These are phyloP conservation scores for Gossypium mustelinum DNA, from an alignment of 345 rosid species.

Conservation along the genomic window DNA sequence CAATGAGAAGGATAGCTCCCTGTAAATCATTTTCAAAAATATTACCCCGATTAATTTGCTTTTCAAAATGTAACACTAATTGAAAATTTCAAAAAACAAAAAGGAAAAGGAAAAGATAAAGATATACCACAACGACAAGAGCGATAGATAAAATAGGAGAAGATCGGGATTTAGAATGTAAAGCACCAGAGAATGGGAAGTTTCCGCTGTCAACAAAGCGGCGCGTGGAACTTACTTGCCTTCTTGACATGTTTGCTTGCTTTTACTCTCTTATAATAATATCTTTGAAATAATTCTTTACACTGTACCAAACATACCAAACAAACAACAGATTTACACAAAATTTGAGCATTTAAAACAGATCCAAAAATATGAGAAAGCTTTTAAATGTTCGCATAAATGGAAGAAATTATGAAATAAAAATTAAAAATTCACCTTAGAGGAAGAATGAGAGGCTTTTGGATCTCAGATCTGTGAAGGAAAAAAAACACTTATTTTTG, in stretches of 20 bases:
- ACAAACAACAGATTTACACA: neutral
- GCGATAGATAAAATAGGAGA: constrained; percentile 65
- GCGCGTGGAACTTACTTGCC: constrained; percentile 75
- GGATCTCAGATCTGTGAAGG: constrained; percentile 13
- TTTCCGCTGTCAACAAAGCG: constrained; percentile 69
- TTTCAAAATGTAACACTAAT: too few species aligned
- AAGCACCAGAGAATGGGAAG: constrained; percentile 67
- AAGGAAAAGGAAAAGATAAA: constrained; percentile 1
- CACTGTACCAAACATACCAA: neutral
- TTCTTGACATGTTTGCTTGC: constrained; percentile 57
- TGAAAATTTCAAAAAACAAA: neutral
- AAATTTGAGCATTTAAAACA: neutral
- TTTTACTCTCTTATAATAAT: neutral
- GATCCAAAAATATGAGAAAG: neutral
- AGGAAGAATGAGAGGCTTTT: constrained; percentile 3
- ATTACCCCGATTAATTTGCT: neutral
- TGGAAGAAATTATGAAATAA: neutral
- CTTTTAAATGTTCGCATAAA: neutral
- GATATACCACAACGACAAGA: constrained; percentile 61
- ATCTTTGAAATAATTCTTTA: neutral
- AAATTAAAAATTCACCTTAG: neutral
- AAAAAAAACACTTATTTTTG: neutral
- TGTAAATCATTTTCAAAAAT: constrained; percentile 23
- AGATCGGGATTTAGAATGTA: constrained; percentile 78
- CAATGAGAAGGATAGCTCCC: constrained; percentile 82